Conservation (phyloP, 352 stramenopile genomes). For the Globisporangium canariense region DNA sequence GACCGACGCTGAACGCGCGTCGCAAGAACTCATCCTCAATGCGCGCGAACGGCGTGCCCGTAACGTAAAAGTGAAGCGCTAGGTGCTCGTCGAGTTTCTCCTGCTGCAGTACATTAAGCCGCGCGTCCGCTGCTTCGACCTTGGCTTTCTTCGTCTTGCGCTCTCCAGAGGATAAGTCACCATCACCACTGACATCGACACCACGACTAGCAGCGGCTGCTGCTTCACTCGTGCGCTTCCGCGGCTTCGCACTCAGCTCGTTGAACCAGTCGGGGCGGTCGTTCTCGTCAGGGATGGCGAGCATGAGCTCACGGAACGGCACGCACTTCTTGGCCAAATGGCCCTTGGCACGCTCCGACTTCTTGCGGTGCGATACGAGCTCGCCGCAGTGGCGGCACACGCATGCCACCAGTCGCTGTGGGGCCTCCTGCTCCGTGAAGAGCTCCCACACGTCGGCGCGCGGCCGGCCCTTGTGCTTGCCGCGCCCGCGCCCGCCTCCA, state of each 20-base stretch:
- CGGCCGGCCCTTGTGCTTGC: conserved; percentile 29
- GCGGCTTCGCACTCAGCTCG: background rate
- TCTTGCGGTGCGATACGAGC: conserved; percentile 49
- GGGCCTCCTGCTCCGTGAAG: conserved; percentile 43
- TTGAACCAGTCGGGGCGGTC: conserved; percentile 45
- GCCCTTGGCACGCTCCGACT: conserved; percentile 54
- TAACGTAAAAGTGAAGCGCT: conserved; percentile 30
- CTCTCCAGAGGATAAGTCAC: background rate
- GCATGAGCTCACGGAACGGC: conserved; percentile 42
- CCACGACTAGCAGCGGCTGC: background rate
- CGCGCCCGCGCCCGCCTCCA: no score
- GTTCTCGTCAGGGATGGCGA: conserved; percentile 19
- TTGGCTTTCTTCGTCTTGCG: background rate
- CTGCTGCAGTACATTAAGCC: background rate
- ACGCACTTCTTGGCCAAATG: conserved; percentile 52
- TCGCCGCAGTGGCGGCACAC: conserved; percentile 50
- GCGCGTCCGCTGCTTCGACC: background rate
- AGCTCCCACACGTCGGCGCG: conserved; percentile 48
- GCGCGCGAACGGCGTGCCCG: conserved; percentile 11
- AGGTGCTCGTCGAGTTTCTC: conserved; percentile 12
- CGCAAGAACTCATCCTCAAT: conserved; percentile 19
- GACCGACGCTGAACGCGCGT: conserved; percentile 10
- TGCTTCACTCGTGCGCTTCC: background rate
- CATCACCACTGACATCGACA: background rate
- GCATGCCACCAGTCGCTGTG: conserved; percentile 39